Evolutionary conservation across 306 rosid species (phyloP).

Genomic region (Vachellia collinsii): DNA sequence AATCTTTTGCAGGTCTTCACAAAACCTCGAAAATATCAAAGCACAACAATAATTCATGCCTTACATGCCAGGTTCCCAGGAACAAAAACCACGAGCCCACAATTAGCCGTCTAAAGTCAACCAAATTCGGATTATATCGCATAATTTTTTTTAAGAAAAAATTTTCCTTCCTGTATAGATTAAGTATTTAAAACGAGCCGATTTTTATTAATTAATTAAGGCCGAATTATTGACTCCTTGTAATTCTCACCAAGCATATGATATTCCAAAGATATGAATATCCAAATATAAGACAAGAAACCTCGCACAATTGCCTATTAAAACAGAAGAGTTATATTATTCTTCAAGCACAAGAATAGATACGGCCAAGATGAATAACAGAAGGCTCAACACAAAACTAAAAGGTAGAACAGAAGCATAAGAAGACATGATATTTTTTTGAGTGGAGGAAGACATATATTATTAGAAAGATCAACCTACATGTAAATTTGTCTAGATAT

Average conservation of each 20-base stretch:
- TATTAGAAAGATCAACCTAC: constrained; percentile 9
- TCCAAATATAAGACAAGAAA: neutral
- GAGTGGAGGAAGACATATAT: neutral
- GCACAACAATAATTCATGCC: no score
- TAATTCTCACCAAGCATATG: neutral
- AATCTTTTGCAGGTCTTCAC: no score
- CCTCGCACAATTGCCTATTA: neutral
- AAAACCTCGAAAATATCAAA: neutral
- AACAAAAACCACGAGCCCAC: neutral
- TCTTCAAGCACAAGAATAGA: neutral
- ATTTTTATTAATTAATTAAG: no score
- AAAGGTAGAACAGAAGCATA: neutral
- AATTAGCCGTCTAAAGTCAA: neutral
- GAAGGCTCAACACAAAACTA: neutral
- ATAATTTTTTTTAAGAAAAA: no score
- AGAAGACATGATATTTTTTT: neutral
- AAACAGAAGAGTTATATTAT: neutral
- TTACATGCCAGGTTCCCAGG: neutral
- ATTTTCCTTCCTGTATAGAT: neutral
- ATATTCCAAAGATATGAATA: neutral
- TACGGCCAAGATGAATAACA: neutral
- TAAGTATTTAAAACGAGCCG: neutral
- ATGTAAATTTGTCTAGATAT: constrained; percentile 20
- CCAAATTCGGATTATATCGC: neutral
- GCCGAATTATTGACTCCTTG: neutral